Evolutionary conservation across 2,329 filamentous ascomycete genomes (phyloP).

Genomic region (Diaporthe citri): DNA sequence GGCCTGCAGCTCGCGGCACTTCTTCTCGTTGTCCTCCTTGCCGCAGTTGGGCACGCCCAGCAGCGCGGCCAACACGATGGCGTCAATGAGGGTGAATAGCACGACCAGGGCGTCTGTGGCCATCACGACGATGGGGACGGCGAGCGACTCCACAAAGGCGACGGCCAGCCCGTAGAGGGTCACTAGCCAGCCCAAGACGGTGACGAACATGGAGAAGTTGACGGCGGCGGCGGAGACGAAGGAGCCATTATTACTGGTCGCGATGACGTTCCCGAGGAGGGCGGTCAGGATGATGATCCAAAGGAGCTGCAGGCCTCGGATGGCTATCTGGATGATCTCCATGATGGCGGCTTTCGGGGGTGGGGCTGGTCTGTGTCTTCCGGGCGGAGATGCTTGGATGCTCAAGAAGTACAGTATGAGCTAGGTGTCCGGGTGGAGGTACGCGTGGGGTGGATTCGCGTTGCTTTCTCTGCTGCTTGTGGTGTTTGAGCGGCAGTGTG

Average conservation of each 20-base stretch:
- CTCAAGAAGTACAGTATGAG: slow-evolving; percentile 4
- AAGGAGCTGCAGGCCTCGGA: slow-evolving; percentile 64
- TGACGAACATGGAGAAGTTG: slow-evolving; percentile 79
- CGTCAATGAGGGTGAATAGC: slow-evolving; percentile 78
- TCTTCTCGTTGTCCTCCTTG: slow-evolving; percentile 67
- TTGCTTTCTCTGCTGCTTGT: slow-evolving; percentile 1
- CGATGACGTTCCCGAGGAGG: slow-evolving; percentile 71
- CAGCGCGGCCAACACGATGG: slow-evolving; percentile 78
- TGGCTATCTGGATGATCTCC: slow-evolving; percentile 58
- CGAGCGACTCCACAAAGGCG: slow-evolving; percentile 65
- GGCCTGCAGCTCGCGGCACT: slow-evolving; percentile 82
- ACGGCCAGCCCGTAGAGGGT: slow-evolving; percentile 72
- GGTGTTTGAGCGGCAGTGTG: neutral
- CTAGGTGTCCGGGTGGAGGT: slow-evolving; percentile 26
- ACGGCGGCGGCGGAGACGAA: slow-evolving; percentile 60
- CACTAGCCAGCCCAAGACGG: slow-evolving; percentile 74
- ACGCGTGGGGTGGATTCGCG: neutral
- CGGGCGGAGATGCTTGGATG: neutral
- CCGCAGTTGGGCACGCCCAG: slow-evolving; percentile 77
- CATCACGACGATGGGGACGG: slow-evolving; percentile 65
- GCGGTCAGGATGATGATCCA: slow-evolving; percentile 66
- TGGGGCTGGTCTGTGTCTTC: slow-evolving; percentile 25
- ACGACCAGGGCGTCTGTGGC: slow-evolving; percentile 70
- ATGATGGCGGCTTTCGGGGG: slow-evolving; percentile 44
- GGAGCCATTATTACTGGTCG: slow-evolving; percentile 57